Evolutionary conservation across 2,329 filamentous ascomycete genomes (phyloP).

Genomic region (Diatrype stigma): DNA sequence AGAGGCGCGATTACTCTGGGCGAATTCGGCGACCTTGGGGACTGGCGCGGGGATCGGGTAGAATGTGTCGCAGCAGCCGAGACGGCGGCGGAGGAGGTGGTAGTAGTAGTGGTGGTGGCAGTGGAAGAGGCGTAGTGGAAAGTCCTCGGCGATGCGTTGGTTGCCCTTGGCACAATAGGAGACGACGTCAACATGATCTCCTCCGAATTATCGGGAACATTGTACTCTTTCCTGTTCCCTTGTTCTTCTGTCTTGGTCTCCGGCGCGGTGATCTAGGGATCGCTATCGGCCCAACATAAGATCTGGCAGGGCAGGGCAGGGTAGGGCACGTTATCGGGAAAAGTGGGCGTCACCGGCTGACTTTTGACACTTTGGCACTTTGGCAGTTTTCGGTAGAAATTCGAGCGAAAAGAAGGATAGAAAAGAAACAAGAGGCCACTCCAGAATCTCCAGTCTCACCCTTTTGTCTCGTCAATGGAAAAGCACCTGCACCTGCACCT

Average conservation of each 20-base stretch:
- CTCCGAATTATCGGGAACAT: slow-evolving; percentile 30
- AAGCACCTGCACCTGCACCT: too few relatives aligned
- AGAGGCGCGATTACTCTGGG: slow-evolving; percentile 34
- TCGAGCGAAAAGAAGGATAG: neutral
- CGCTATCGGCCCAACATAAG: neutral
- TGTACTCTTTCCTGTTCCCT: neutral
- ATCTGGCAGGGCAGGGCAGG: too few relatives aligned
- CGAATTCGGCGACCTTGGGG: slow-evolving; percentile 17
- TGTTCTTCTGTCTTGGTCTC: neutral
- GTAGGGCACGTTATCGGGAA: neutral
- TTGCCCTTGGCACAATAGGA: slow-evolving; percentile 45
- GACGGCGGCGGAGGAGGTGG: neutral
- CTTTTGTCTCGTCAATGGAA: too few relatives aligned
- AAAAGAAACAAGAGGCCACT: neutral
- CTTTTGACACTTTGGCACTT: neutral
- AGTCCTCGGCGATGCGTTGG: slow-evolving; percentile 48
- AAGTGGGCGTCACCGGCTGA: neutral
- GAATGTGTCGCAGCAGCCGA: slow-evolving; percentile 29
- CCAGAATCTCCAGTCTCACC: too few relatives aligned
- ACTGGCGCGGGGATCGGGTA: slow-evolving; percentile 37
- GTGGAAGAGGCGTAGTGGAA: slow-evolving; percentile 38
- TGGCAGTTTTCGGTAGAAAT: neutral
- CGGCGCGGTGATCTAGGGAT: neutral
- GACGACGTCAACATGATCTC: slow-evolving; percentile 58
- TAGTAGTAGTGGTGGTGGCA: neutral